phyloP scores from a whole-genome alignment of 139 green algal species.

The Trebouxia sp. region DNA sequence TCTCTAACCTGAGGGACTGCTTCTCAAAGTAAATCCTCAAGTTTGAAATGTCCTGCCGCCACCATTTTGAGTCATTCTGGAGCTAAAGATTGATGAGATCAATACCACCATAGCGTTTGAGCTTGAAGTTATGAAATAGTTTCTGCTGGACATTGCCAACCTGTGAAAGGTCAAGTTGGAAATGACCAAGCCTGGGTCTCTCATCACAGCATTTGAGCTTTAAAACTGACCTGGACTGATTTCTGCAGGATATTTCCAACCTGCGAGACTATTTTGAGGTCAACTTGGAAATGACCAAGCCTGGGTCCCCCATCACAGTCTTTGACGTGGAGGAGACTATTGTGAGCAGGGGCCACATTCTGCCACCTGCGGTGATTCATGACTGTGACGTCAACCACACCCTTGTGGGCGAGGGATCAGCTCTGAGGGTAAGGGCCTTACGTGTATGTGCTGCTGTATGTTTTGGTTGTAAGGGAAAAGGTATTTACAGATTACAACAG shows the following conservation, averaged over 20 bases:
- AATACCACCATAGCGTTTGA: no score
- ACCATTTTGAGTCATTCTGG: no score
- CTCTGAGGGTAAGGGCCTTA: slow-evolving; percentile 46
- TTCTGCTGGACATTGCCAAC: slow-evolving; percentile 44
- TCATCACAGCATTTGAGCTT: no score
- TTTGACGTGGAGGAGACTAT: slow-evolving; percentile 59
- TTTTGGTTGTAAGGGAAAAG: no score
- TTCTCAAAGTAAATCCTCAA: no score
- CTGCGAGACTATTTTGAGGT: slow-evolving; percentile 79
- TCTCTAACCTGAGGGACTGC: no score
- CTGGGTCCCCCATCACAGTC: slow-evolving; percentile 35
- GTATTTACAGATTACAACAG: no score
- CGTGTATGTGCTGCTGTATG: no score
- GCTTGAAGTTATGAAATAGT: not conserved
- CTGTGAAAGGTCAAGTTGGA: slow-evolving; percentile 71
- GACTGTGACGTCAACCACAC: slow-evolving; percentile 49
- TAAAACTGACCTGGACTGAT: not conserved
- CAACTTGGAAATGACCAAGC: slow-evolving; percentile 68
- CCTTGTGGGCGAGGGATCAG: slow-evolving; percentile 70
- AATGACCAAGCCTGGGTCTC: slow-evolving; percentile 43
- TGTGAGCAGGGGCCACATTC: slow-evolving; percentile 58
- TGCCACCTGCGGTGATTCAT: slow-evolving; percentile 65
- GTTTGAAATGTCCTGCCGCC: no score
- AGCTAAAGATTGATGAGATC: no score
- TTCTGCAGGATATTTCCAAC: slow-evolving; percentile 50